These are phyloP conservation scores for Apiospora koreana DNA, from an alignment of 2,329 filamentous ascomycete species.

Conservation along the genomic window DNA sequence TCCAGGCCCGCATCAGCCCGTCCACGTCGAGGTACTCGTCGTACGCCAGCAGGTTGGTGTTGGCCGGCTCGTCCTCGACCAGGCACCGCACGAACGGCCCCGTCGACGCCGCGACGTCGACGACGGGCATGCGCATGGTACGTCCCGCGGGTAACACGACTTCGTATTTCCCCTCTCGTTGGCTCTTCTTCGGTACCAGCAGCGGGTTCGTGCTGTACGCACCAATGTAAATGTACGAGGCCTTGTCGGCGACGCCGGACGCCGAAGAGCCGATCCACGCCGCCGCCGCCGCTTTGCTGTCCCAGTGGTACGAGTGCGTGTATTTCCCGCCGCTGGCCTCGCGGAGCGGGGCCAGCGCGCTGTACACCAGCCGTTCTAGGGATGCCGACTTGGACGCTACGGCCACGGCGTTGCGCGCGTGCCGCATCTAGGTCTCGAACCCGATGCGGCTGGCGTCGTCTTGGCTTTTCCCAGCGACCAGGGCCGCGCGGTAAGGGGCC, in stretches of 20 bases:
- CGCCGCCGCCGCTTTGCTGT: conserved; percentile 25
- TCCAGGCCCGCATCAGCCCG: conserved; percentile 37
- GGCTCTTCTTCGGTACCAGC: conserved; percentile 26
- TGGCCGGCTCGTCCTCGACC: conserved; percentile 38
- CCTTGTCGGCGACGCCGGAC: conserved; percentile 13
- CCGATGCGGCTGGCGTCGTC: not conserved
- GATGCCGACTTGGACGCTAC: conserved; percentile 19
- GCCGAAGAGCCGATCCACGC: conserved; percentile 12
- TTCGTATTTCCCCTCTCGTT: conserved; percentile 26
- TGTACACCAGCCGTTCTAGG: conserved; percentile 20
- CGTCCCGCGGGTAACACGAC: conserved; percentile 31
- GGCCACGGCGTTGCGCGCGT: conserved; percentile 21
- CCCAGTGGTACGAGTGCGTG: conserved; percentile 18
- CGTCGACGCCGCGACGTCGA: conserved; percentile 38
- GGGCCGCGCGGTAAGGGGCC: conserved; percentile 6
- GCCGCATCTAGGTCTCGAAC: conserved; percentile 17
- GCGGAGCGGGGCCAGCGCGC: conserved; percentile 15
- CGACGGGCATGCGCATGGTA: conserved; percentile 37
- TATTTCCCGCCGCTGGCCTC: conserved; percentile 18
- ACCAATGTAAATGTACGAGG: conserved; percentile 33
- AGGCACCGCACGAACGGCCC: conserved; percentile 47
- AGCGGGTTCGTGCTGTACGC: conserved; percentile 34
- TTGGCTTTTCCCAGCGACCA: not conserved
- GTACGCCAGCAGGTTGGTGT: conserved; percentile 46
- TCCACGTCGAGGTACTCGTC: conserved; percentile 37